Conservation (phyloP, 768 basidiomycete genomes). For the Rhodotorula graminis region DNA sequence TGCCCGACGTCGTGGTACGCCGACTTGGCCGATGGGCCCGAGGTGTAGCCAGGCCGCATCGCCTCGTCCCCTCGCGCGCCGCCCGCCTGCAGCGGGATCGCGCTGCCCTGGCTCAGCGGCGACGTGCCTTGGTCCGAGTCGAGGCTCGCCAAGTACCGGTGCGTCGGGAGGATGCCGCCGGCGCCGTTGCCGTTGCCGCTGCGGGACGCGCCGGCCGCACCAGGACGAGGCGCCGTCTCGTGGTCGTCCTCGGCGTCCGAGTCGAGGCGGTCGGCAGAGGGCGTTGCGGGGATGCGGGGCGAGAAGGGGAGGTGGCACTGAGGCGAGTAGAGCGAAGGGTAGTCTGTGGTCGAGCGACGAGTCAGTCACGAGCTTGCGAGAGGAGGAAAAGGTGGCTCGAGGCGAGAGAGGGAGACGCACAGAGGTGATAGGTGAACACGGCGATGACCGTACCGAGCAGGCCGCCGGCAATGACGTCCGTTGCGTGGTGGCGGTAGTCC, state of each 20-base stretch:
- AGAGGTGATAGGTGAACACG: conserved; percentile 65
- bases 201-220: neutral
- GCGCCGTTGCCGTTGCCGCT: no score
- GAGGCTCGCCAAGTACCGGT: neutral
- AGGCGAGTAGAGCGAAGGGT: conserved; percentile 22
- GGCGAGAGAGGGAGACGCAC: neutral
- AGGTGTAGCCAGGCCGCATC: neutral
- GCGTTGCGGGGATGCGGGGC: conserved; percentile 28
- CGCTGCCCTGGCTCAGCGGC: neutral
- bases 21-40: neutral
- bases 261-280: neutral
- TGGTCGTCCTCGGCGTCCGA: neutral
- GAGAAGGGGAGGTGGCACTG: conserved; percentile 34
- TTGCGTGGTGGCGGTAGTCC: conserved; percentile 44
- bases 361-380: neutral
- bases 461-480: conserved; percentile 74
- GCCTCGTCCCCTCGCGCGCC: neutral
- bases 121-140: neutral
- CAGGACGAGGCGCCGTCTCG: neutral
- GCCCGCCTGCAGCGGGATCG: neutral
- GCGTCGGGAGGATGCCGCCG: neutral
- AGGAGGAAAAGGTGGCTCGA: no score
- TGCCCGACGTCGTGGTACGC: neutral
- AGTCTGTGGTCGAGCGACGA: conserved; percentile 6
- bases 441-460: conserved; percentile 66